Percentiles rank a stretch among this genome's conserved stretches.
Evolutionary conservation across 768 basidiomycete genomes (phyloP).

Genomic region (Hydnomerulius pinastri): DNA sequence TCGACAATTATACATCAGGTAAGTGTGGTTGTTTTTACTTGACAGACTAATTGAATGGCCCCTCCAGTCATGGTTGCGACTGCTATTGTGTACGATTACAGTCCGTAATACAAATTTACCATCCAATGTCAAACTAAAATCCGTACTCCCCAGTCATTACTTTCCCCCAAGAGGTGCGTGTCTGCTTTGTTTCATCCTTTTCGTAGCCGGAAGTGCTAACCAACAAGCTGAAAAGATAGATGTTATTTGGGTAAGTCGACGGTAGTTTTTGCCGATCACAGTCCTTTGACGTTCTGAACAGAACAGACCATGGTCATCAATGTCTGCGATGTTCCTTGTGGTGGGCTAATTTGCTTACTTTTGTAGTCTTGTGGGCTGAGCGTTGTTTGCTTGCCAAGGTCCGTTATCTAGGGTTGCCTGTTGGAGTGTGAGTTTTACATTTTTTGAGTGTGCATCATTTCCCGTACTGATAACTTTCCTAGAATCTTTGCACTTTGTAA

Average conservation of each 20-base stretch:
- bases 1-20: no score
- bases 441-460: no score
- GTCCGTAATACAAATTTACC: slow-evolving; percentile 1
- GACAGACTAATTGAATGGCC: background rate
- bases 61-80: slow-evolving; percentile 6
- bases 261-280: background rate
- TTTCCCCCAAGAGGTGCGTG: slow-evolving; percentile 10
- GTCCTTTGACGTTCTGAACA: background rate
- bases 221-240: slow-evolving; percentile 6
- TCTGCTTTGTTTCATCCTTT: background rate
- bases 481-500: background rate
- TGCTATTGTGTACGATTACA: slow-evolving; percentile 16
- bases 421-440: no score
- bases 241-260: slow-evolving; percentile 14
- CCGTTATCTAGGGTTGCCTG: background rate
- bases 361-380: background rate
- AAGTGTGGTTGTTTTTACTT: no score
- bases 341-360: background rate
- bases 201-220: background rate
- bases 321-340: background rate
- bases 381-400: background rate
- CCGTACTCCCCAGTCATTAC: slow-evolving; percentile 12
- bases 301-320: background rate
- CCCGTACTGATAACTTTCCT: no score
- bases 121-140: background rate